Evolutionary conservation across 2,329 filamentous ascomycete species (phyloP), one percentile per base, ranked within the genome.

Genomic region (Passalora sequoiae): DNA sequence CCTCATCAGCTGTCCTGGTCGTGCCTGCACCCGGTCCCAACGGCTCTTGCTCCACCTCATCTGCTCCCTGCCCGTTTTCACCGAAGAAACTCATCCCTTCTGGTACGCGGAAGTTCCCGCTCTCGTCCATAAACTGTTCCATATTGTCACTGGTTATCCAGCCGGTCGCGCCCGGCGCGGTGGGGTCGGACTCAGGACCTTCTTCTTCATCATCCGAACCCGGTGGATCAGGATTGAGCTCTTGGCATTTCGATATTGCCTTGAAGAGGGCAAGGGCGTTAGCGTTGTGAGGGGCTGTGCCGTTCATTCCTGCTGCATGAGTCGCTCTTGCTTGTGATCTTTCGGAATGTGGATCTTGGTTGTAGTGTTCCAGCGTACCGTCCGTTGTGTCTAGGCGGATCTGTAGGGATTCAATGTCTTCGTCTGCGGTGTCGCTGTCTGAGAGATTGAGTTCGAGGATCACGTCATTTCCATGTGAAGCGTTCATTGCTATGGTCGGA

Each of bases 71-170:
- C 17, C 76, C 78, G 17, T 31, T 13, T 6, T 20, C 16, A 51
- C 81, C 81, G 37, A 77, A 72, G 31, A 76, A 73, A 45, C 76
- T 73, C 19, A 81, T 81, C 1, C 78, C 81, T 6, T 82, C 81
- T 43, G 81, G 80, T 32, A 82, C 82, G 15, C 83, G 83, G 77
- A 84, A 91, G 60, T 91, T 89, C 2, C 87, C 87, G 6, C 89
- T 76, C 49, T 77, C 81, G 56, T 92, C 86, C 65, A 92, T 86
- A 60, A 81, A 94, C 55, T 94, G 78, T 51, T 84, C 74, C 62
- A 94, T 82, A 58, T 96, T 97, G 44, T 95, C 91, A 6, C 86
- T 85, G 12, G 91, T 97, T 60, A 97, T 89, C 86, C 86, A 91
- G 0, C 85, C 85, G 0, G 78, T 78, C 38, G 84, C 86, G 1